phyloP scores from a whole-genome alignment of 164 flowering plant genomes.

The Kingdonia uniflora region DNA sequence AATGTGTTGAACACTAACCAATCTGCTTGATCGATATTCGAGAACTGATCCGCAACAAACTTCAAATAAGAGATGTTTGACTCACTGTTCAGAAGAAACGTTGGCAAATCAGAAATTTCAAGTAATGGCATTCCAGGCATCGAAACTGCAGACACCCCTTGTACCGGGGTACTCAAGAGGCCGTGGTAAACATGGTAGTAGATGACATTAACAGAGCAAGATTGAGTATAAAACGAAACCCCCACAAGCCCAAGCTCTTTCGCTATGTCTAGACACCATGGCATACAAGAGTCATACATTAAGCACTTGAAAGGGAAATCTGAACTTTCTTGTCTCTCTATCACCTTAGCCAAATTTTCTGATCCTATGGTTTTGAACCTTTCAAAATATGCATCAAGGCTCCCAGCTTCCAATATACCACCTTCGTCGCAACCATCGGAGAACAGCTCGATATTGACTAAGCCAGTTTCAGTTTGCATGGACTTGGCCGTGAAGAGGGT shows the following conservation, averaged over 20 bases:
- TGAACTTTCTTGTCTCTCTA: conserved; percentile 2
- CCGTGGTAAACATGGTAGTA: conserved; percentile 11
- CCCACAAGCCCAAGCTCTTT: background rate
- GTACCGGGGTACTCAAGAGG: conserved; percentile 1
- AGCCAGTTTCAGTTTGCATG: conserved; percentile 5
- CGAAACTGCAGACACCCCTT: conserved; percentile 1
- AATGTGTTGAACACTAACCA: conserved; percentile 26
- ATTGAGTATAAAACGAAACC: conserved; percentile 14
- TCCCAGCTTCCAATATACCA: background rate
- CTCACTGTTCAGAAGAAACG: conserved; percentile 5
- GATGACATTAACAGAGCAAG: conserved; percentile 7
- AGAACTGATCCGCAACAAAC: conserved; percentile 12
- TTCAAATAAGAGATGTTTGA: conserved; percentile 4
- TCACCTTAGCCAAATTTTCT: background rate
- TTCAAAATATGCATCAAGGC: background rate
- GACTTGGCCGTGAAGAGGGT: conserved; percentile 12
- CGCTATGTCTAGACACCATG: conserved; percentile 14
- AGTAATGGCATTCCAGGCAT: conserved; percentile 21
- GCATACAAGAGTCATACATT: conserved; percentile 8
- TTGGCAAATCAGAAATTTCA: conserved; percentile 17
- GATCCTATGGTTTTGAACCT: background rate
- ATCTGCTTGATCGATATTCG: conserved; percentile 16
- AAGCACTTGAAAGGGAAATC: conserved; percentile 6
- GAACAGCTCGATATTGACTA: background rate
- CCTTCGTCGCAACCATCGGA: conserved; percentile 1